These are phyloP conservation scores for Phytophthora vignae DNA, from an alignment of 352 stramenopile genomes.

Conservation along the genomic window DNA sequence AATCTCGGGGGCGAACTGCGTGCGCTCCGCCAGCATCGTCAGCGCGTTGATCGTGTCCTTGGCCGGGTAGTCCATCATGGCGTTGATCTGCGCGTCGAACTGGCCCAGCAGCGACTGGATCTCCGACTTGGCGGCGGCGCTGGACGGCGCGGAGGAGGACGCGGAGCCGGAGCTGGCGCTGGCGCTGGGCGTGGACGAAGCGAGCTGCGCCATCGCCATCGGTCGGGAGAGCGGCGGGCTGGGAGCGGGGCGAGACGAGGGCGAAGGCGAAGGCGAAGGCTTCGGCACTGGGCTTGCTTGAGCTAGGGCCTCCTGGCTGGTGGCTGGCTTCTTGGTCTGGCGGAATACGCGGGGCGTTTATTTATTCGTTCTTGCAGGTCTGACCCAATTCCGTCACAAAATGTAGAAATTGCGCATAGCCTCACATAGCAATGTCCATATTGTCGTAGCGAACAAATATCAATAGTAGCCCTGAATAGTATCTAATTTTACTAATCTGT, in stretches of 20 bases:
- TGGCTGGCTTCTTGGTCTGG: slow-evolving; percentile 41
- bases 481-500: too few species aligned
- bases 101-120: slow-evolving; percentile 71
- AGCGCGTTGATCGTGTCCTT: slow-evolving; percentile 92
- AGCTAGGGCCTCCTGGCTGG: too few species aligned
- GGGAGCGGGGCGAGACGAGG: background rate
- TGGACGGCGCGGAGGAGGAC: slow-evolving; percentile 19
- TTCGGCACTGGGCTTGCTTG: too few species aligned
- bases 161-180: slow-evolving; percentile 15
- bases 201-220: slow-evolving; percentile 66
- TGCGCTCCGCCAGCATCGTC: slow-evolving; percentile 85
- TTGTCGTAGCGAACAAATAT: background rate
- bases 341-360: too few species aligned
- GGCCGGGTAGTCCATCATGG: slow-evolving; percentile 87
- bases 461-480: background rate
- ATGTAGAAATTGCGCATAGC: too few species aligned
- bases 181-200: slow-evolving; percentile 29
- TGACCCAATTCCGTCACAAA: too few species aligned
- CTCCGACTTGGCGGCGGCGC: slow-evolving; percentile 26
- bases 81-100: slow-evolving; percentile 88
- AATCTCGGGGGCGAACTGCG: slow-evolving; percentile 81
- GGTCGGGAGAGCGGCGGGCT: slow-evolving; percentile 4
- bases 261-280: too few species aligned
- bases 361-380: too few species aligned
- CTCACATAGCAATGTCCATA: too few species aligned